Conservation (phyloP, 2,329 filamentous ascomycete genomes). For the Moelleriella libera region DNA sequence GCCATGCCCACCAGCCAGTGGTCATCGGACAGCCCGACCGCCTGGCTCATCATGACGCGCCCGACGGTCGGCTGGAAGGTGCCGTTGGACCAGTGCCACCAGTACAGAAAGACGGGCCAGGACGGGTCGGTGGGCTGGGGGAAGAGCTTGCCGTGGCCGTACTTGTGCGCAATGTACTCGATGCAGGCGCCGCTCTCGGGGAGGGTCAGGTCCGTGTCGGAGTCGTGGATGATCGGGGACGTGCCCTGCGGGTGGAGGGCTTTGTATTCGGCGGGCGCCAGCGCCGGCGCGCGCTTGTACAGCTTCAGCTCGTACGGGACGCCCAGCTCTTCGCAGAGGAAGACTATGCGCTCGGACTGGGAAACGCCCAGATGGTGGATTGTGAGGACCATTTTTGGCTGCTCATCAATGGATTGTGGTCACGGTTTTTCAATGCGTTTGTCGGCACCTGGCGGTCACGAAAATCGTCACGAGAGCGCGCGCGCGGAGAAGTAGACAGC, state of each 20-base stretch:
- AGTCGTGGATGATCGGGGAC: conserved; percentile 47
- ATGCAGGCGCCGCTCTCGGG: conserved; percentile 45
- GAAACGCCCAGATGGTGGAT: conserved; percentile 41
- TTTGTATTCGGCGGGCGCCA: conserved; percentile 23
- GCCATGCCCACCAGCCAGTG: conserved; percentile 15
- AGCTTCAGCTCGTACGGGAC: conserved; percentile 28
- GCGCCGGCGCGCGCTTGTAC: conserved; percentile 15
- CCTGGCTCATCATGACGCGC: conserved; percentile 19
- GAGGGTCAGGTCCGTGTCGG: conserved; percentile 27
- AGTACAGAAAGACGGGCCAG: conserved; percentile 50
- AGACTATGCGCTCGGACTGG: conserved; percentile 50
- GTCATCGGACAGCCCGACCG: conserved; percentile 3
- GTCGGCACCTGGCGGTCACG: too few species aligned
- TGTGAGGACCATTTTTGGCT: conserved; percentile 13
- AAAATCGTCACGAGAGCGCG: too few species aligned
- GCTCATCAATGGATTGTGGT: background rate
- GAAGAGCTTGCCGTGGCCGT: conserved; percentile 34
- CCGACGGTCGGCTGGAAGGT: conserved; percentile 24
- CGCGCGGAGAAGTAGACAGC: too few species aligned
- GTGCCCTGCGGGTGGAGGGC: conserved; percentile 34
- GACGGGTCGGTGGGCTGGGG: conserved; percentile 27
- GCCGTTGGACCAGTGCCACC: conserved; percentile 44
- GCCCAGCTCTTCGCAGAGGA: conserved; percentile 49
- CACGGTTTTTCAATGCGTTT: too few species aligned
- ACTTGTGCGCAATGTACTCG: conserved; percentile 45